A percentile compares a stretch with the other conserved stretches of the same genome.
Conservation (phyloP, 2,329 filamentous ascomycete species). For the Metarhizium sp. region DNA sequence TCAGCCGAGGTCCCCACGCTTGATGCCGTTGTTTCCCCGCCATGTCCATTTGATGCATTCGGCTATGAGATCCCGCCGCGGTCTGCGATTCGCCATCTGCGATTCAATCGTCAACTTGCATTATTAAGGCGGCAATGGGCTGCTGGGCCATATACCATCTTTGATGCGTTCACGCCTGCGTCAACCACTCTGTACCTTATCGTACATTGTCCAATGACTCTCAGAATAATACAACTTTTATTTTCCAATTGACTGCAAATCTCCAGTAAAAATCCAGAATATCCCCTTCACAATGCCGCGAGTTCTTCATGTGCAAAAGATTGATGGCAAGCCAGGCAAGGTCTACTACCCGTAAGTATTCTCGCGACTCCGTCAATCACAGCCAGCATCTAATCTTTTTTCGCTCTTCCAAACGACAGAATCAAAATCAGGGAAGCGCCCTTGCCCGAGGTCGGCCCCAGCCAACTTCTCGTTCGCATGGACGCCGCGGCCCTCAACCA, state of each 20-base stretch:
- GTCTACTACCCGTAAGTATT: conserved; percentile 68
- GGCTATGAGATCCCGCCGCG: too few relatives aligned
- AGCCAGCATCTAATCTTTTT: background rate
- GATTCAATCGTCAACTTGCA: too few relatives aligned
- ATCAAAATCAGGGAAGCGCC: conserved; percentile 52
- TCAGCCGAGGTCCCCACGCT: background rate
- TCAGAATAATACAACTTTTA: too few relatives aligned
- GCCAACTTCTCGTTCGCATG: conserved; percentile 67
- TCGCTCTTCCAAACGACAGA: conserved; percentile 21
- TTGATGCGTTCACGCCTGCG: too few relatives aligned
- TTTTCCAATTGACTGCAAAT: background rate
- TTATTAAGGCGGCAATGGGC: too few relatives aligned
- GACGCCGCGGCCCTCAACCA: conserved; percentile 83
- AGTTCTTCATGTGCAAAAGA: conserved; percentile 54
- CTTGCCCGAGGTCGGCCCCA: conserved; percentile 51
- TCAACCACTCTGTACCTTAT: too few relatives aligned
- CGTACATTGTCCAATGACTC: too few relatives aligned
- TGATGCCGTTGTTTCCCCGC: background rate
- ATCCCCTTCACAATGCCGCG: conserved; percentile 32
- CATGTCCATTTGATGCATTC: too few relatives aligned
- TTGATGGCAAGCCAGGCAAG: conserved; percentile 72
- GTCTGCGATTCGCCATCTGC: too few relatives aligned
- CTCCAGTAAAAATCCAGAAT: background rate
- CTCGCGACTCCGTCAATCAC: background rate
- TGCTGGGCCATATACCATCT: too few relatives aligned